phyloP scores from a whole-genome alignment of 495 filamentous ascomycete genomes.

The Penicillium salamii region DNA sequence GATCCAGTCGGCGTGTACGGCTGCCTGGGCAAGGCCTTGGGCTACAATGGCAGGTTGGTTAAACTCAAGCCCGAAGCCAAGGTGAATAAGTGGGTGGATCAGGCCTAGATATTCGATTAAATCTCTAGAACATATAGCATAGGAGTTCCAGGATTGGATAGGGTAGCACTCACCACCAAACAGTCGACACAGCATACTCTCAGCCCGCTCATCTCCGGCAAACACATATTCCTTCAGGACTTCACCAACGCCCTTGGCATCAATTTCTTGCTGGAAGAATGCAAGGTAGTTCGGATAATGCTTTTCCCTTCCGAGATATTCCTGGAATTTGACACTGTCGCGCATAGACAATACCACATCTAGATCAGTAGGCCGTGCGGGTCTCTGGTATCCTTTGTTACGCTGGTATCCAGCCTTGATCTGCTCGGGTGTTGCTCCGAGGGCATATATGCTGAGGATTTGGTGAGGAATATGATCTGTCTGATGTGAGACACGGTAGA shows the following conservation, averaged over 20 bases:
- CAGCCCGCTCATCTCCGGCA: constrained; percentile 53
- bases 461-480: constrained; percentile 68
- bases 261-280: constrained; percentile 73
- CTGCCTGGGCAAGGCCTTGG: constrained; percentile 73
- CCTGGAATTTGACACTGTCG: constrained; percentile 48
- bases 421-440: constrained; percentile 58
- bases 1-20: constrained; percentile 57
- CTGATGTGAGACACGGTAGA: background rate
- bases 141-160: constrained; percentile 9
- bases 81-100: constrained; percentile 79
- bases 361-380: constrained; percentile 35
- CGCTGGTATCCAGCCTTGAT: constrained; percentile 57
- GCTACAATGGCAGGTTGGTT: constrained; percentile 76
- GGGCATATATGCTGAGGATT: constrained; percentile 69
- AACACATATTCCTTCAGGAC: constrained; percentile 68
- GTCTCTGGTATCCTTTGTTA: constrained; percentile 62
- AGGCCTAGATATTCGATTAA: constrained; percentile 53
- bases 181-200: constrained; percentile 59
- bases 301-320: constrained; percentile 48
- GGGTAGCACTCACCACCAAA: constrained; percentile 44
- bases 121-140: too few species aligned
- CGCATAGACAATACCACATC: constrained; percentile 49
- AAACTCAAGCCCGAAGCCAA: constrained; percentile 82
- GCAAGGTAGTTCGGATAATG: constrained; percentile 66
- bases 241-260: constrained; percentile 52